Evolutionary conservation across 768 basidiomycete species (phyloP), one percentile per base, ranked within the genome.

Genomic region (Crucibulum laeve): DNA sequence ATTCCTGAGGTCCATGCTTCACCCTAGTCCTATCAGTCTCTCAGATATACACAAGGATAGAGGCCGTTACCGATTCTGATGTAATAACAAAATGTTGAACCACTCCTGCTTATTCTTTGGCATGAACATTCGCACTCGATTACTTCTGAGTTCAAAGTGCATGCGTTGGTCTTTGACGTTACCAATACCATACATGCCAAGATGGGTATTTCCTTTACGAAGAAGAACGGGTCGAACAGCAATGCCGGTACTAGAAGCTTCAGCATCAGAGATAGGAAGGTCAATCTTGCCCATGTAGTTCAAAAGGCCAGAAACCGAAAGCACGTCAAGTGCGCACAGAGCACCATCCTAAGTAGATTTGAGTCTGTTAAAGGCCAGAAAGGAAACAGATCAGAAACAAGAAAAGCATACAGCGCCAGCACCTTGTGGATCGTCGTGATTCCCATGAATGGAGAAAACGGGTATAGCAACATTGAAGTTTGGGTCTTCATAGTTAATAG

Each of bases 241-340:
- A 45, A 98, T 91, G 3, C 94, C 95, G 13, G 73, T 75, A 24
- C 72, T 75, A 14, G 76, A 65, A 0, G 84, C 79, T 4, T 82
- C 80, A 18, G 75, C 74, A 45, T 91, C 87, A 30, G 80, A 77
- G 17, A 83, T 56, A 1, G 90, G 84, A 1, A 99, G 73, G 57
- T 98, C 94, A 43, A 94, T 76, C 61, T 97, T 96, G 23, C 96
- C 96, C 76, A 99, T 97, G 63, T 99, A 98, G 62, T 98, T 99
- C 53, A 99, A 63, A 11, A 98, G 77, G 3, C 96, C 96, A 0
- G 90, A 82, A 14, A 91, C 94, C 2, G 94, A 95, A 15, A 99
- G 81, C 30, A 98, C 76, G 58, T 99, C 96, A 10, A 99, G 80
- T 1, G 95, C 93, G 54, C 91, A 94, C 1, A 99, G 74, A 1